phyloP scores from a whole-genome alignment of 495 filamentous ascomycete genomes.

The Aspergillus leporis region DNA sequence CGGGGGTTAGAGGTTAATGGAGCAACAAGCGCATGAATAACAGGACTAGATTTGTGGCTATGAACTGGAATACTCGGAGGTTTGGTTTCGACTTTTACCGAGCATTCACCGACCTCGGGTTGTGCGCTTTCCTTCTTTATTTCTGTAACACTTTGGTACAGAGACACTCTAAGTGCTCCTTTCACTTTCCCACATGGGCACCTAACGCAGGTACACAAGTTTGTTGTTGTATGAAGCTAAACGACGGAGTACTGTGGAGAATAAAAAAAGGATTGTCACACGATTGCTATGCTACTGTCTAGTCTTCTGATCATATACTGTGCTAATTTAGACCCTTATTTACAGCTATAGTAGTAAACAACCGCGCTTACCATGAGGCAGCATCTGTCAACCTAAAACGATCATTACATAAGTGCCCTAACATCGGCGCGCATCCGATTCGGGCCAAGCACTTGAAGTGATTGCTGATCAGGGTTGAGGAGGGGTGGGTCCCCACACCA shows the following conservation, averaged over 20 bases:
- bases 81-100: slow-evolving; percentile 4
- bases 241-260: not conserved
- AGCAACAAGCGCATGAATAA: not conserved
- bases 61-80: not conserved
- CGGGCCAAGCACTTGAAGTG: slow-evolving; percentile 7
- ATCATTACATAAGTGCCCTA: slow-evolving; percentile 1
- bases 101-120: slow-evolving; percentile 10
- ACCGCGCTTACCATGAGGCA: not conserved
- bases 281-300: not conserved
- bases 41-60: slow-evolving; percentile 5
- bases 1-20: slow-evolving; percentile 15
- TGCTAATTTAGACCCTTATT: not conserved
- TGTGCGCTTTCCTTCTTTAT: not conserved
- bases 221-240: not conserved
- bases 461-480: slow-evolving; percentile 10
- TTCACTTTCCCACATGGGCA: not conserved
- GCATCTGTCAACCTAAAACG: slow-evolving; percentile 2
- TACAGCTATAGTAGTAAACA: not conserved
- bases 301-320: not conserved
- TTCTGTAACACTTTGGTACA: not conserved
- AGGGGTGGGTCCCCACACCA: not conserved
- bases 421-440: slow-evolving; percentile 1
- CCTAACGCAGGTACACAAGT: too few relatives aligned
- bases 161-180: not conserved
- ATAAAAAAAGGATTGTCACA: not conserved